These are phyloP conservation scores for Lindgomyces ingoldianus DNA, from an alignment of 495 filamentous ascomycete genomes.

Conservation along the genomic window DNA sequence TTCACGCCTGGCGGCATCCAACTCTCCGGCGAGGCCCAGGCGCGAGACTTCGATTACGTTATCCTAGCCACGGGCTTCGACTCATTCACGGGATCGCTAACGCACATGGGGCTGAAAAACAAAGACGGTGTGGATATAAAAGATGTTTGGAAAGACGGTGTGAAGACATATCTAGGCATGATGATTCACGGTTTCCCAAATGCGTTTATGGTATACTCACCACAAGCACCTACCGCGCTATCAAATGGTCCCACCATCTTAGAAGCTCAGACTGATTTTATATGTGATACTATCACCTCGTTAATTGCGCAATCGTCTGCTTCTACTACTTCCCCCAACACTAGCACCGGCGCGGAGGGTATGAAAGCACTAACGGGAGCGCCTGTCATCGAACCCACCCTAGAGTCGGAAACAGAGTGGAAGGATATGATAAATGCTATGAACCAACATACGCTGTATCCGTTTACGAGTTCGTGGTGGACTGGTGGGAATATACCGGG, in stretches of 20 bases:
- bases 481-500: constrained; percentile 38
- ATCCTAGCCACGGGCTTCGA: constrained; percentile 36
- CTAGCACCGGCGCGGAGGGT: constrained; percentile 2
- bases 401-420: constrained; percentile 41
- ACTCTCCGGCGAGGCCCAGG: not conserved
- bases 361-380: constrained; percentile 34
- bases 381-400: too few species aligned
- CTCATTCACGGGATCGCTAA: constrained; percentile 28
- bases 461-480: constrained; percentile 37
- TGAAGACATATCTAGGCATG: constrained; percentile 33
- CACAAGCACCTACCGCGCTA: constrained; percentile 39
- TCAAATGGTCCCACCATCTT: constrained; percentile 36
- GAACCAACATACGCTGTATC: constrained; percentile 24
- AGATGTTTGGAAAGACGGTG: constrained; percentile 28
- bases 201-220: constrained; percentile 29
- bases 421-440: constrained; percentile 20
- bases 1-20: constrained; percentile 29
- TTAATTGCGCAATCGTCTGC: constrained; percentile 14
- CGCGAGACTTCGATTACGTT: constrained; percentile 28
- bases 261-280: constrained; percentile 31
- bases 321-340: too few species aligned
- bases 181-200: constrained; percentile 33
- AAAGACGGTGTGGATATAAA: constrained; percentile 32
- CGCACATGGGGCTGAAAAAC: constrained; percentile 26
- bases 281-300: constrained; percentile 31